Conservation (phyloP, 495 filamentous ascomycete species). For the Parathielavia hyrcaniae region DNA sequence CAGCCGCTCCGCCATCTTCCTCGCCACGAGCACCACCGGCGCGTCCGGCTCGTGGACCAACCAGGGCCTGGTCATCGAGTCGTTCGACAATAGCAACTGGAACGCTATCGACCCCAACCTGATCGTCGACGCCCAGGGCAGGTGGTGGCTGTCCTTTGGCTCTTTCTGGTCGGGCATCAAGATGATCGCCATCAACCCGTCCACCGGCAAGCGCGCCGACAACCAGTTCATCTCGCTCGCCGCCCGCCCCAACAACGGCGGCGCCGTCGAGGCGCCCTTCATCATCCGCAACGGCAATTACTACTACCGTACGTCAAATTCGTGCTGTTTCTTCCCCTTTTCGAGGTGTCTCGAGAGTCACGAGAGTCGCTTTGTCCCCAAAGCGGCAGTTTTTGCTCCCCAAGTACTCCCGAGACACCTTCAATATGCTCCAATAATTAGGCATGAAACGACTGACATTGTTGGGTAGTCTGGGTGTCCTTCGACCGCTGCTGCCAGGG, state of each 20-base stretch:
- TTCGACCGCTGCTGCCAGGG: slow-evolving; percentile 10
- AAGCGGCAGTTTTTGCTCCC: too few relatives aligned
- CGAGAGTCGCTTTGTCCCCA: too few relatives aligned
- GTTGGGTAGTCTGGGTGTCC: slow-evolving; percentile 9
- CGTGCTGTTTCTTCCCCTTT: too few relatives aligned
- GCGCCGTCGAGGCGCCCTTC: slow-evolving; percentile 8
- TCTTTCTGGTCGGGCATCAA: slow-evolving; percentile 13
- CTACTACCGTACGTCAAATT: too few relatives aligned
- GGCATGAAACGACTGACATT: too few relatives aligned
- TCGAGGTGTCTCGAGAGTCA: too few relatives aligned
- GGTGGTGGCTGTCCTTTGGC: slow-evolving; percentile 9
- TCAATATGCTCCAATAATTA: too few relatives aligned
- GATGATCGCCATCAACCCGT: slow-evolving; percentile 1
- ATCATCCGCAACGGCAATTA: slow-evolving; percentile 3
- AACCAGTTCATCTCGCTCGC: background rate
- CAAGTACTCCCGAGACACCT: too few relatives aligned
- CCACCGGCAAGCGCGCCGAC: slow-evolving; percentile 6
- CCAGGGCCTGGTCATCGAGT: slow-evolving; percentile 9
- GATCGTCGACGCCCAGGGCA: slow-evolving; percentile 8
- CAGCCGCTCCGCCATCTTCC: slow-evolving; percentile 12
- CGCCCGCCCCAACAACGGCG: background rate
- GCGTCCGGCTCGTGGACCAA: slow-evolving; percentile 13
- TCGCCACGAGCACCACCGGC: slow-evolving; percentile 7
- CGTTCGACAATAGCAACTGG: background rate
- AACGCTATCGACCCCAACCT: slow-evolving; percentile 13